phyloP scores from a whole-genome alignment of 1,284 basidiomycete genomes.

The Uromyces viciae-fabae region DNA sequence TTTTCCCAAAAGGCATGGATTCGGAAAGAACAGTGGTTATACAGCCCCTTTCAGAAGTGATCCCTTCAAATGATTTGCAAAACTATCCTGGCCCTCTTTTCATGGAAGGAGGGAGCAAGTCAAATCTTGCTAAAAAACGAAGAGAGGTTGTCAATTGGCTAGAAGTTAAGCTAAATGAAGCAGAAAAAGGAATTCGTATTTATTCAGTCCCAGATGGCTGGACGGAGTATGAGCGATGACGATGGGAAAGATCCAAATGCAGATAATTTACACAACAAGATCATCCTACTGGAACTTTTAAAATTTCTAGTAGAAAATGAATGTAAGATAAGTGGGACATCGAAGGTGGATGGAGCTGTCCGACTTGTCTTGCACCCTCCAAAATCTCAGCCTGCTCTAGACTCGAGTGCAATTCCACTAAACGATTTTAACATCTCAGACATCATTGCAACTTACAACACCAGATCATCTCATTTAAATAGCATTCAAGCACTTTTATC shows the following conservation, averaged over 20 bases:
- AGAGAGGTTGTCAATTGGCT: slow-evolving; percentile 38
- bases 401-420: background rate
- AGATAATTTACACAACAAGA: slow-evolving; percentile 31
- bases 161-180: slow-evolving; percentile 27
- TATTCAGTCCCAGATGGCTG: slow-evolving; percentile 18
- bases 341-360: slow-evolving; percentile 41
- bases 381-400: background rate
- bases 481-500: slow-evolving; percentile 51
- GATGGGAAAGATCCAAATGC: background rate
- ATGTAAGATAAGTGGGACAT: slow-evolving; percentile 39
- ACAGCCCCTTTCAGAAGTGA: slow-evolving; percentile 30
- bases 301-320: slow-evolving; percentile 44
- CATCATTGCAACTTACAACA: slow-evolving; percentile 32
- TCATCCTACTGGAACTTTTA: slow-evolving; percentile 37
- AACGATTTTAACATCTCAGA: slow-evolving; percentile 17
- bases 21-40: slow-evolving; percentile 10
- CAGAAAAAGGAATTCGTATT: slow-evolving; percentile 27
- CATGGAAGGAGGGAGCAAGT: slow-evolving; percentile 44
- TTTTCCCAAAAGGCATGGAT: background rate
- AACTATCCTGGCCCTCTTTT: slow-evolving; percentile 40
- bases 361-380: slow-evolving; percentile 29
- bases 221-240: background rate
- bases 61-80: slow-evolving; percentile 35
- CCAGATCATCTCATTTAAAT: slow-evolving; percentile 47
- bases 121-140: slow-evolving; percentile 35